Evolutionary conservation across 306 rosid genomes (phyloP), one percentile per base, ranked within the genome.

Genomic region (Lathyrus sativus): DNA sequence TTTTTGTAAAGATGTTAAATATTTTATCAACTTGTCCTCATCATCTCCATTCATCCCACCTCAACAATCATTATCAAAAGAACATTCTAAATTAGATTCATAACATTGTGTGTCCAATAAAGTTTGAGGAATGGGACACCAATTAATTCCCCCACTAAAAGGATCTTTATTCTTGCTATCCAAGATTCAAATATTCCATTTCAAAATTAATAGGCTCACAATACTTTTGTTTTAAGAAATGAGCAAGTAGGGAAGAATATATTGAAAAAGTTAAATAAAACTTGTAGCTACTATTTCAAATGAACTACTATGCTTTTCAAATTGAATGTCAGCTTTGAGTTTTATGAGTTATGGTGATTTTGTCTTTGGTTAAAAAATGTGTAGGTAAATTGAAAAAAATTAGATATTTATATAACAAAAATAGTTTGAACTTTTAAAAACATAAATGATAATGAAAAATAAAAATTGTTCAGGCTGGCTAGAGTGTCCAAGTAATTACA

Each of bases 101-200:
- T 56, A 28, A 56, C 39, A 12, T n/a, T n/a, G 9, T 56, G 62
- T 10, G 28, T 28, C 5, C 29, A 12, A 28, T 56, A 26, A 56
- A 28, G 18, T 56, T 56, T 7, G n/a, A 6, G 13, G 39, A 13
- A 26, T 0, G 11, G 62, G 38, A 15, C 38, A 56, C 39, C 61
- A 11, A 11, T 11, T 24, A 55, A 55, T 24, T 26, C 18, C 41
- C 41, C 41, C 17, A 28, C 41, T 56, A 28, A 18, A 50, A 55
- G 61, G 18, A 56, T 29, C 6, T 11, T 28, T 17, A 56, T 56
- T 56, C 62, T 56, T 56, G 39, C 9, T 56, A 56, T 56, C 62
- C 18, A 1, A 28, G 39, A 56, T 28, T 28, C 38, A 26, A 56
- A 28, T 56, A 28, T 56, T 55, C 62, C 2, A 55, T 55, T 55